Base-by-base conservation (phyloP, 331 rosid species). In the Pyrus hybrid region DNA sequence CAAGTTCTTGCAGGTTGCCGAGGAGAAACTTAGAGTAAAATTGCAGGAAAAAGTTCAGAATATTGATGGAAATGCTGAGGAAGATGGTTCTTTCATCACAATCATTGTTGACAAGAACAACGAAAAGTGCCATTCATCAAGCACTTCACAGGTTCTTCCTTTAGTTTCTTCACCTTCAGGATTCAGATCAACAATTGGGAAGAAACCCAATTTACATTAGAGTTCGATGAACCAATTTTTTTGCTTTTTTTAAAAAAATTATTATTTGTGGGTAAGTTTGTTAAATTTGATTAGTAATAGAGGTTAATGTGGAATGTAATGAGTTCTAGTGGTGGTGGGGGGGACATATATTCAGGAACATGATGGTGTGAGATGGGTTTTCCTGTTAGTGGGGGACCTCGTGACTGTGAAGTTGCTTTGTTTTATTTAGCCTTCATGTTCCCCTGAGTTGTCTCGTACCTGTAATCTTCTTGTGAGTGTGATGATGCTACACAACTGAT, bases 1-100 rank as follows among this genome's bases (percentile, higher is more conserved):
- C 90, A 94, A 83, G 88, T 94, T 94, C 87, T 84, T 94, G 76
- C 96, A 89, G 71, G 92, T 89, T 70, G 99, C 99, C 18, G 99
- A 94, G 80, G 96, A 94, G 80, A 94, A 94, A 77, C 93, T 91
- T 8, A 80, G 80, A 75, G 83, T 92, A 80, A 88, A 79, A 76
- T 47, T 87, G 16, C 80, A 68, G 76, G 93, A 90, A 80, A 81
- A 76, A 17, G 82, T 70, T 37, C 83, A 82, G 68, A 83, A 9
- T 54, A 70, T 33, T 77, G 83, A 70, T 81, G 64, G 68, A 17
- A 87, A 82, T 80, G 86, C 83, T 67, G 91, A 88, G 30, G 85
- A 85, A 22, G 85, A 85, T 45, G 89, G 85, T 77, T 86, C 97
- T 75, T 84, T 65, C 67, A 81, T 81, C 53, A 71, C 81, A 33